Conservation (phyloP, 1,284 basidiomycete genomes). For the Ganoderma meredithae region DNA sequence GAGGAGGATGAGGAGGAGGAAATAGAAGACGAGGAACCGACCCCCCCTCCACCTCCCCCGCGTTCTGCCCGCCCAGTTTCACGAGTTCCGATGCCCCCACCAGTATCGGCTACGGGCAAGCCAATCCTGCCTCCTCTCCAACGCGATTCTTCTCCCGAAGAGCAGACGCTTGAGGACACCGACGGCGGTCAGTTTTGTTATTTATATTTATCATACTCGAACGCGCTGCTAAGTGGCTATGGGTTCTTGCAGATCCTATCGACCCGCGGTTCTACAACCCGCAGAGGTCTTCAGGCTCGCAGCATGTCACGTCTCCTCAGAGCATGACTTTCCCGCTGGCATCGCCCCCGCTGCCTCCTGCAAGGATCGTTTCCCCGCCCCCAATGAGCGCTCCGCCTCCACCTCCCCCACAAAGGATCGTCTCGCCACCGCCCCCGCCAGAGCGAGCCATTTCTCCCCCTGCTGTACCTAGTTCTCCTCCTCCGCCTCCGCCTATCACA, state of each 20-base stretch:
- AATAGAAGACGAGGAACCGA: constrained; percentile 6
- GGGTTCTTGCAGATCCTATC: constrained; percentile 60
- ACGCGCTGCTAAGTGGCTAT: constrained; percentile 14
- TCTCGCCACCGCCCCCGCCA: constrained; percentile 19
- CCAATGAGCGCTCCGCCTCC: constrained; percentile 27
- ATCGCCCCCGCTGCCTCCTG: constrained; percentile 23
- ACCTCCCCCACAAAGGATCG: constrained; percentile 19
- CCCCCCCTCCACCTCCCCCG: constrained; percentile 23
- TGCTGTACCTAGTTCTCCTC: neutral
- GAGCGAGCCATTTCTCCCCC: constrained; percentile 10
- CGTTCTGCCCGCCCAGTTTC: constrained; percentile 14
- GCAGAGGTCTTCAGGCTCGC: constrained; percentile 31
- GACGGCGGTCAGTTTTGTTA: constrained; percentile 68
- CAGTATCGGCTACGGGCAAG: neutral
- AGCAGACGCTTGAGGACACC: constrained; percentile 63
- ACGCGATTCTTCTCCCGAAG: constrained; percentile 25
- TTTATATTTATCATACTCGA: neutral
- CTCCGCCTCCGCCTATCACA: constrained; percentile 12
- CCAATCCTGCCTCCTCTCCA: neutral
- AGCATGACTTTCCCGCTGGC: constrained; percentile 16
- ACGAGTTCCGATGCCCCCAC: constrained; percentile 5
- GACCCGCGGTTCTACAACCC: constrained; percentile 65
- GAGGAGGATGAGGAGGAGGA: constrained; percentile 14
- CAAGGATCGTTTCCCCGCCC: constrained; percentile 25
- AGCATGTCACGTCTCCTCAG: constrained; percentile 12